Evolutionary conservation across 208 protist species (phyloP).

Genomic region (Strigomonas galati): DNA sequence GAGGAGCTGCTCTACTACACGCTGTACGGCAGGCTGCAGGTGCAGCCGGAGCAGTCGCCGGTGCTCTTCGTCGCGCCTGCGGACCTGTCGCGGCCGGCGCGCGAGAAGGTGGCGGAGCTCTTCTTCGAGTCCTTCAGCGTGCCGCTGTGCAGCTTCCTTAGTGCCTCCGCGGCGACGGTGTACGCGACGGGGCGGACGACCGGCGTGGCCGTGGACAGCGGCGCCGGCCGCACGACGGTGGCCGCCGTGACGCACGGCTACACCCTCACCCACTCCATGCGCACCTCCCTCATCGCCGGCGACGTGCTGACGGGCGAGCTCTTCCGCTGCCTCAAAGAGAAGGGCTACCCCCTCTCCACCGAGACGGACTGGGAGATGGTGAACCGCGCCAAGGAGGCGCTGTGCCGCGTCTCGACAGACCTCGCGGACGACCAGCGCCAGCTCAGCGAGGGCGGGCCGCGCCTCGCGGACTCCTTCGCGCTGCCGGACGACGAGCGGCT

Average conservation of each 20-base stretch:
- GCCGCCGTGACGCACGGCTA: slow-evolving; percentile 98
- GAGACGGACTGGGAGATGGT: slow-evolving; percentile 48
- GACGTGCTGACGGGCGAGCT: slow-evolving; percentile 80
- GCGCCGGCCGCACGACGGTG: slow-evolving; percentile 98
- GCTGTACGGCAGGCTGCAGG: slow-evolving; percentile 56
- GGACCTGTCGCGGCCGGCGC: slow-evolving; percentile 91
- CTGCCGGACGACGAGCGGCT: slow-evolving; percentile 90
- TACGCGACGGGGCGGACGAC: slow-evolving; percentile 97
- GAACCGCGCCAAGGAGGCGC: slow-evolving; percentile 75
- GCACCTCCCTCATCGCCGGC: slow-evolving; percentile 63
- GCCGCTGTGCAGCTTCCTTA: slow-evolving; percentile 89
- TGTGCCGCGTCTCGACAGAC: slow-evolving; percentile 69
- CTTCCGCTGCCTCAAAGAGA: slow-evolving; percentile 35
- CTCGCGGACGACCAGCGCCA: slow-evolving; percentile 26
- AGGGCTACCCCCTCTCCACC: slow-evolving; percentile 92
- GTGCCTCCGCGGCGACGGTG: slow-evolving; percentile 93
- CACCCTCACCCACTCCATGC: slow-evolving; percentile 60
- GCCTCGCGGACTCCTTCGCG: slow-evolving; percentile 29
- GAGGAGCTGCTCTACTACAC: slow-evolving; percentile 85
- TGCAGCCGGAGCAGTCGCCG: slow-evolving; percentile 51
- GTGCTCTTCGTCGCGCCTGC: slow-evolving; percentile 97
- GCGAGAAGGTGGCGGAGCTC: slow-evolving; percentile 90
- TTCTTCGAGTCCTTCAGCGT: slow-evolving; percentile 98
- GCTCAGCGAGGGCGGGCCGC: slow-evolving; percentile 11
- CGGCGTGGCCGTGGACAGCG: slow-evolving; percentile 98